These are phyloP conservation scores for Phytophthora hibernalis DNA, from an alignment of 352 stramenopile species.

Conservation along the genomic window DNA sequence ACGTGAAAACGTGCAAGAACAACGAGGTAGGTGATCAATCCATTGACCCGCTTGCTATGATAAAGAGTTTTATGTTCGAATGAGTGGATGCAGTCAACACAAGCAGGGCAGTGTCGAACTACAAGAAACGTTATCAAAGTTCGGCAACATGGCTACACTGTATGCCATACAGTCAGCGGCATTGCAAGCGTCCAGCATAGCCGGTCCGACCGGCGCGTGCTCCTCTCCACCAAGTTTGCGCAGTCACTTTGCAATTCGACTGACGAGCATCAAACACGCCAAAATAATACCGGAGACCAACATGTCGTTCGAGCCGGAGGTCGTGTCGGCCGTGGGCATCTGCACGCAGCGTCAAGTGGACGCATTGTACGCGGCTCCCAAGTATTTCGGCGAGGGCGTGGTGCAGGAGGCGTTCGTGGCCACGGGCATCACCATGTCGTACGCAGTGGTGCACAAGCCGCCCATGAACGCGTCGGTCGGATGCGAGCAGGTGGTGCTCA, in stretches of 20 bases:
- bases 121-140: slow-evolving; percentile 8
- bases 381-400: slow-evolving; percentile 43
- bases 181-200: slow-evolving; percentile 3
- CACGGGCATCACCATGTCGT: slow-evolving; percentile 60
- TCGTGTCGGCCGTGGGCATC: slow-evolving; percentile 42
- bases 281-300: too few species aligned
- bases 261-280: neutral
- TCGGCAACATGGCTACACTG: too few species aligned
- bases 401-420: slow-evolving; percentile 32
- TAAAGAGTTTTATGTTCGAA: neutral
- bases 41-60: slow-evolving; percentile 3
- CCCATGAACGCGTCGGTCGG: slow-evolving; percentile 33
- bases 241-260: slow-evolving; percentile 33
- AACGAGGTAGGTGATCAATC: neutral
- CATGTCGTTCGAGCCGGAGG: slow-evolving; percentile 31
- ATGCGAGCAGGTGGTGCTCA: slow-evolving; percentile 54
- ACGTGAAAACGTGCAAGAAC: neutral
- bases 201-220: slow-evolving; percentile 33
- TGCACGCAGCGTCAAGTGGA: slow-evolving; percentile 56
- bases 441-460: slow-evolving; percentile 45
- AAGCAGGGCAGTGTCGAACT: too few species aligned
- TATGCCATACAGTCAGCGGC: neutral
- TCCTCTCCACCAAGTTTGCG: slow-evolving; percentile 18
- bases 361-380: slow-evolving; percentile 51
- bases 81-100: too few species aligned